A percentile compares a stretch with the other conserved stretches of the same genome.
Evolutionary conservation across 75 land plant genomes (phyloP).

Genomic region (Pinus taeda): DNA sequence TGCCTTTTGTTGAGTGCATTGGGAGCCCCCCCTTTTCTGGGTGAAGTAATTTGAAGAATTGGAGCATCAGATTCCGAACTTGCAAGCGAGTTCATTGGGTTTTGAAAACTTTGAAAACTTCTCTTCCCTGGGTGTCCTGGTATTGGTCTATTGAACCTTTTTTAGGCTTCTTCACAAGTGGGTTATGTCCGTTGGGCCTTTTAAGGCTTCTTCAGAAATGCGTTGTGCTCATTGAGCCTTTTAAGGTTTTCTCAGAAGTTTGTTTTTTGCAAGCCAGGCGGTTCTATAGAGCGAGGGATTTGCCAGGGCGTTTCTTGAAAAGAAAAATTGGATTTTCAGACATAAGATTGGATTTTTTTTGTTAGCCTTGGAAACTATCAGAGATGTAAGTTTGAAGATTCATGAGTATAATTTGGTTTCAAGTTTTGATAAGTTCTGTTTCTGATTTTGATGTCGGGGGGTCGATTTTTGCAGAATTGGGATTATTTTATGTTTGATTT

Average conservation of each 20-base stretch:
- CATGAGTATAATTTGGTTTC: not conserved
- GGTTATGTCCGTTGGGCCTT: too few relatives aligned
- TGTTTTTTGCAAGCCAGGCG: not conserved
- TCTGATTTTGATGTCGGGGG: too few relatives aligned
- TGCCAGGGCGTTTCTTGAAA: not conserved
- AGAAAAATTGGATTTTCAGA: not conserved
- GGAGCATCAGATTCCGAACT: conserved; percentile 9
- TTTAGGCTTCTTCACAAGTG: too few relatives aligned
- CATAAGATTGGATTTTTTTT: not conserved
- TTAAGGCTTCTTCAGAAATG: not conserved
- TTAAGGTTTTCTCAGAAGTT: not conserved
- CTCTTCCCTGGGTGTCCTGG: too few relatives aligned
- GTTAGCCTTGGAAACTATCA: not conserved
- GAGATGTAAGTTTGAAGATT: not conserved
- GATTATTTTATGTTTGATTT: too few relatives aligned
- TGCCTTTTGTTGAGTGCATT: not conserved
- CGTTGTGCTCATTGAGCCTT: not conserved
- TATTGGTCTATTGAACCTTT: too few relatives aligned
- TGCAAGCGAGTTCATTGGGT: not conserved
- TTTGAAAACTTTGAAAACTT: not conserved
- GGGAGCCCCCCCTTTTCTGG: not conserved
- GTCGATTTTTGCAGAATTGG: not conserved
- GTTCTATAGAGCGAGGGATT: not conserved
- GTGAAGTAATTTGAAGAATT: not conserved
- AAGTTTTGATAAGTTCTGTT: not conserved